Conservation (phyloP, 208 protist species). For the Entamoeba invadens region DNA sequence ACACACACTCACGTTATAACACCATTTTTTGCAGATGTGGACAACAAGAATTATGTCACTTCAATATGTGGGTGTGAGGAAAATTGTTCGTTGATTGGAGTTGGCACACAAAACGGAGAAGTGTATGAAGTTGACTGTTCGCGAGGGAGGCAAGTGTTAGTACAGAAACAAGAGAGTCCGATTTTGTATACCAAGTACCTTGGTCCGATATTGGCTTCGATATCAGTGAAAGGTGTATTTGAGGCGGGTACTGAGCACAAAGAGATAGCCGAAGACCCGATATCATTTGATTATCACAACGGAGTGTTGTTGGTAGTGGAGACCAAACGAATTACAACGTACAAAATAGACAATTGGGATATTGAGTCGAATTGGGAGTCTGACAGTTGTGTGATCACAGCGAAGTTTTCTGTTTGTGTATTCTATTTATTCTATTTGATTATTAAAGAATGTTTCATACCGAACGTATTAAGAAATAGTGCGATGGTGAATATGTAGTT, state of each 20-base stretch:
- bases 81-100: neutral
- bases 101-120: neutral
- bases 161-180: neutral
- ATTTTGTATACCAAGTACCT: neutral
- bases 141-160: neutral
- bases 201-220: neutral
- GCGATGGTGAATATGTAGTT: neutral
- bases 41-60: neutral
- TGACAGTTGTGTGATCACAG: neutral
- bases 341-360: neutral
- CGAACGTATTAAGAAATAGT: no score
- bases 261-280: neutral
- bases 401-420: neutral
- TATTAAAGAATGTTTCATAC: no score
- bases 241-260: neutral
- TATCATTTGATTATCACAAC: neutral
- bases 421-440: neutral
- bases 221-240: neutral
- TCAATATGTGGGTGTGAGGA: neutral
- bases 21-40: neutral
- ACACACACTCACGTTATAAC: neutral
- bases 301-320: neutral
- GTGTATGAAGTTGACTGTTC: neutral
- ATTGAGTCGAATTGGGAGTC: neutral
- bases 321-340: neutral